Evolutionary conservation across 2,329 filamentous ascomycete species (phyloP), one percentile per base, ranked within the genome.

Genomic region (Epichloe sibirici): DNA sequence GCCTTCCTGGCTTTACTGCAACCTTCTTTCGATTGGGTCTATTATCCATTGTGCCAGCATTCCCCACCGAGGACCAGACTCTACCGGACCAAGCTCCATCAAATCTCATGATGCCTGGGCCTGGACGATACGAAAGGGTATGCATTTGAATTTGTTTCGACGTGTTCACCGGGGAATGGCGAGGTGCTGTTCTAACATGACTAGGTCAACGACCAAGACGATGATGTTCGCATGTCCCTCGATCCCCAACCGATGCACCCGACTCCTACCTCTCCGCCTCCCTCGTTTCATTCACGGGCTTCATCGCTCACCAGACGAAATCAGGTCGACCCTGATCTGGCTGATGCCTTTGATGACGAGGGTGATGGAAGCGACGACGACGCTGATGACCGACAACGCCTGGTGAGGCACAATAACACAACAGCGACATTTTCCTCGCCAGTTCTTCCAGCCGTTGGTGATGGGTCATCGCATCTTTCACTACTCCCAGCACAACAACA

Each of bases 291-390:
- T 66, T 96, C 90, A 46, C 82, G 87, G 65, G 77, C 85, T 35
- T 89, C 89, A 71, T 71, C 75, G 74, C 67, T 61, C 48, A 69
- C 67, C 52, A 70, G 68, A 49, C 64, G 62, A 51, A 66, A 62
- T 56, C 66, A 62, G 8, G 85, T 89, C 55, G 83, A 95, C 62
- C 77, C 86, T 56, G 85, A 88, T n/a, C 78, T 98, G 13, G 88
- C 88, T 60, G 91, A 97, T 65, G 90, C 93, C 1, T 98, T 98
- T 67, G 91, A 89, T 65, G 91, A 89, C 65, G 82, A 86, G 63
- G 86, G 84, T 56, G 88, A 85, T 56, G 85, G 86, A 57, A 83
- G 83, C 63, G 86, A 86, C 52, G 86, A 86, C 53, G 84, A 70
- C 40, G 75, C 79, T 53, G 88, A 94, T 66, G 89, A 95, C 68